Evolutionary conservation across 2,329 filamentous ascomycete genomes (phyloP).

Genomic region (Thielaviopsis musarum): DNA sequence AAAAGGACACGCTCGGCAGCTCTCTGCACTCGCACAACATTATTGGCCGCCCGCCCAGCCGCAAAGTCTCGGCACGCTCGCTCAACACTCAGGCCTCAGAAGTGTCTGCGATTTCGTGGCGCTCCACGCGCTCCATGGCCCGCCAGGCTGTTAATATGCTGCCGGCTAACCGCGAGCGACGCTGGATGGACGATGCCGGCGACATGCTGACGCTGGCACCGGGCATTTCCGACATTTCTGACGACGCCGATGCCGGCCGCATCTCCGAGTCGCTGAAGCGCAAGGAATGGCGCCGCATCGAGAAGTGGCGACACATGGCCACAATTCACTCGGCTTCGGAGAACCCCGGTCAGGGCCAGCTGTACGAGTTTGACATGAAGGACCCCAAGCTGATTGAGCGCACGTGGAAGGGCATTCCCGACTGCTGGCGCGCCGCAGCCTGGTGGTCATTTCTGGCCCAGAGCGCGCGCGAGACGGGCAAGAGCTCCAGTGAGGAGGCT

Average conservation of each 20-base stretch:
- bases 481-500: slow-evolving; percentile 48
- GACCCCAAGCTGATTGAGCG: slow-evolving; percentile 76
- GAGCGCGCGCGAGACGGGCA: slow-evolving; percentile 49
- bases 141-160: slow-evolving; percentile 42
- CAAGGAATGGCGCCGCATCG: slow-evolving; percentile 45
- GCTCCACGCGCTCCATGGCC: slow-evolving; percentile 37
- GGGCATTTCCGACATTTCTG: slow-evolving; percentile 36
- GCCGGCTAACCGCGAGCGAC: slow-evolving; percentile 42
- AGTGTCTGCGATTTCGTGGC: slow-evolving; percentile 32
- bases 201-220: slow-evolving; percentile 47
- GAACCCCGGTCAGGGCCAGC: slow-evolving; percentile 37
- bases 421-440: slow-evolving; percentile 80
- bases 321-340: slow-evolving; percentile 32
- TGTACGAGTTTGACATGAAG: slow-evolving; percentile 64
- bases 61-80: slow-evolving; percentile 40
- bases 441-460: slow-evolving; percentile 86
- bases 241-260: slow-evolving; percentile 36
- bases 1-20: slow-evolving; percentile 21
- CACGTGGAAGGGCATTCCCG: slow-evolving; percentile 96
- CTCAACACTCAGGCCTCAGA: slow-evolving; percentile 40
- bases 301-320: slow-evolving; percentile 54
- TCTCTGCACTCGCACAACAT: slow-evolving; percentile 9
- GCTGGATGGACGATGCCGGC: slow-evolving; percentile 47
- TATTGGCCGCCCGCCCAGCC: slow-evolving; percentile 29
- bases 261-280: slow-evolving; percentile 39